Evolutionary conservation across 2,329 filamentous ascomycete genomes (phyloP), one percentile per base, ranked within the genome.

Genomic region (Acarospora socialis): DNA sequence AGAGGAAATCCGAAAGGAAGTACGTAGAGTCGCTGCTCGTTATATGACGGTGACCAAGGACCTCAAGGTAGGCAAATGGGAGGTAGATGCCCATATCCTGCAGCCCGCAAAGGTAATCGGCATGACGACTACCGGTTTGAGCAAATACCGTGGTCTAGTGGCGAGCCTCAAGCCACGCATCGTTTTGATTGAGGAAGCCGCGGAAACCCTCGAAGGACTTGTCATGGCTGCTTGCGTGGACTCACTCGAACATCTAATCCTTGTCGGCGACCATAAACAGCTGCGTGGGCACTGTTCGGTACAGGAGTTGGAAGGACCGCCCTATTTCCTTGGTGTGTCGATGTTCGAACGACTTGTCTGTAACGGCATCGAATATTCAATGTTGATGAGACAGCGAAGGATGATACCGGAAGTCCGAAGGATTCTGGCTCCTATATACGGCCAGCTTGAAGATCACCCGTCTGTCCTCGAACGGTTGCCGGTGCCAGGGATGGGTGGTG

Each of bases 191-290:
- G 79, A 90, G 58, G 78, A 90, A 55, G 78, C 80, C 0, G 82
- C 81, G 0, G 81, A 92, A 48, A 79, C 77, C 0, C 65, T 66
- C 3, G 66, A 69, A 43, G 62, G 59, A 4, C 70, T 69, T 1
- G 59, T 78, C 26, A 59, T 66, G 6, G 68, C 63, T 4, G 66
- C 68, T 8, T 76, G 73, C 47, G 50, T 79, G 20, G 64, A 73
- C 14, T 68, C 67, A 3, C 45, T 80, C 2, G 57, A 80, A 42
- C 74, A 80, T 37, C 55, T 79, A 19, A 70, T 79, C 32, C 59
- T 79, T 2, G 71, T 92, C 0, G 82, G 83, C 1, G 82, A 92
- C 46, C 82, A 92, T 43, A 70, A 81, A 51, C 83, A 92, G 47
- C 61, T 92, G 2, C 70, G 74, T 7, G 81, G 76, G 6, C 70